Evolutionary conservation across 2,329 filamentous ascomycete genomes (phyloP).

Genomic region (Trichoderma oligosporum): DNA sequence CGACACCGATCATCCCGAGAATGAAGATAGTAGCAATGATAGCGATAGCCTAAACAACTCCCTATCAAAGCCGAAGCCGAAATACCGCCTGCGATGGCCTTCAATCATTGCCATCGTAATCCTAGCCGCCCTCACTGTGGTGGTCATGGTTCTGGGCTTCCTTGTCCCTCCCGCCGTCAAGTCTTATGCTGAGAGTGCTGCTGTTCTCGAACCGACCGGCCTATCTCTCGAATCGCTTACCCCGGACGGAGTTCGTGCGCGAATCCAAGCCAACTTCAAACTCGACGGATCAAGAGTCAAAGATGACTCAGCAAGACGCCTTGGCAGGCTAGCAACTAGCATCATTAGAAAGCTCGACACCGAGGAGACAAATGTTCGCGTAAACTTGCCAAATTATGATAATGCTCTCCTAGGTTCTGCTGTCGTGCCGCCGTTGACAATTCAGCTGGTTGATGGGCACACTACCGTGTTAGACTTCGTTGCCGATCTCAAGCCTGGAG

Average conservation of each 20-base stretch:
- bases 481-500: slow-evolving; percentile 70
- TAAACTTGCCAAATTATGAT: slow-evolving; percentile 80
- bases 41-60: slow-evolving; percentile 30
- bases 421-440: slow-evolving; percentile 66
- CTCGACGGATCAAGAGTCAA: slow-evolving; percentile 75
- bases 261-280: slow-evolving; percentile 75
- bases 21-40: slow-evolving; percentile 32
- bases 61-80: slow-evolving; percentile 28
- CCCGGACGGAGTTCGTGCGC: slow-evolving; percentile 68
- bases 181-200: slow-evolving; percentile 79
- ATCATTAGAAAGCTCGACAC: slow-evolving; percentile 73
- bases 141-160: slow-evolving; percentile 75
- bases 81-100: slow-evolving; percentile 57
- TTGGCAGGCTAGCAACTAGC: slow-evolving; percentile 77
- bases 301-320: slow-evolving; percentile 64
- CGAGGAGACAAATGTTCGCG: slow-evolving; percentile 65
- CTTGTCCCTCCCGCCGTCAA: slow-evolving; percentile 75
- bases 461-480: slow-evolving; percentile 76
- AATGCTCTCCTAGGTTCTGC: slow-evolving; percentile 75
- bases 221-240: slow-evolving; percentile 86
- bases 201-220: slow-evolving; percentile 76
- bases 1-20: slow-evolving; percentile 20
- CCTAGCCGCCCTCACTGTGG: slow-evolving; percentile 59
- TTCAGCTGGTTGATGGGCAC: slow-evolving; percentile 74
- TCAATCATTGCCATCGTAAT: slow-evolving; percentile 69